These are phyloP conservation scores for Lophium mytilinum DNA, from an alignment of 495 filamentous ascomycete genomes.

Conservation along the genomic window DNA sequence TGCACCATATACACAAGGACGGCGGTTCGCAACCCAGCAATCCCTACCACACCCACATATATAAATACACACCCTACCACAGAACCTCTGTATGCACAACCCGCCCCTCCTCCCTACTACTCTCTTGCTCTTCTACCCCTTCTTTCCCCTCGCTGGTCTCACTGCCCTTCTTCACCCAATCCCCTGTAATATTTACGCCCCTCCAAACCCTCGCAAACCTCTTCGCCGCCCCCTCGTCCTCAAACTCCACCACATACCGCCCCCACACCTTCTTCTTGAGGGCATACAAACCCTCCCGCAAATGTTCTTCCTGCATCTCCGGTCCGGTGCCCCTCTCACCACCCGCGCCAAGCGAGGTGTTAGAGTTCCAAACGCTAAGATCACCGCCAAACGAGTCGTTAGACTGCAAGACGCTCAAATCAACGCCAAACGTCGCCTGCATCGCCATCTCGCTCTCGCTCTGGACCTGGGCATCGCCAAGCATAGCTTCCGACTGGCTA, in stretches of 20 bases:
- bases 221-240: slow-evolving; percentile 25
- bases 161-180: background rate
- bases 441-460: background rate
- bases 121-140: slow-evolving; percentile 2
- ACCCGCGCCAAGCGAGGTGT: background rate
- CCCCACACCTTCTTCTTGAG: slow-evolving; percentile 19
- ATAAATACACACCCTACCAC: slow-evolving; percentile 7
- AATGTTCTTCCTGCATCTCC: background rate
- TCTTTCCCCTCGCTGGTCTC: no score
- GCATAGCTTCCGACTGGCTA: background rate
- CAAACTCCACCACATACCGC: slow-evolving; percentile 29
- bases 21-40: background rate
- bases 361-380: background rate
- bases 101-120: slow-evolving; percentile 13
- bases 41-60: background rate
- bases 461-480: background rate
- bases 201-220: slow-evolving; percentile 30
- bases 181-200: slow-evolving; percentile 14
- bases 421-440: background rate
- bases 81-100: slow-evolving; percentile 17
- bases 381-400: background rate
- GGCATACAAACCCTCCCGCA: background rate
- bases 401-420: background rate
- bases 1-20: background rate
- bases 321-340: background rate